These are phyloP conservation scores for Rhizopus delemar DNA, from an alignment of 371 early-diverging fungal genomes.

Conservation along the genomic window DNA sequence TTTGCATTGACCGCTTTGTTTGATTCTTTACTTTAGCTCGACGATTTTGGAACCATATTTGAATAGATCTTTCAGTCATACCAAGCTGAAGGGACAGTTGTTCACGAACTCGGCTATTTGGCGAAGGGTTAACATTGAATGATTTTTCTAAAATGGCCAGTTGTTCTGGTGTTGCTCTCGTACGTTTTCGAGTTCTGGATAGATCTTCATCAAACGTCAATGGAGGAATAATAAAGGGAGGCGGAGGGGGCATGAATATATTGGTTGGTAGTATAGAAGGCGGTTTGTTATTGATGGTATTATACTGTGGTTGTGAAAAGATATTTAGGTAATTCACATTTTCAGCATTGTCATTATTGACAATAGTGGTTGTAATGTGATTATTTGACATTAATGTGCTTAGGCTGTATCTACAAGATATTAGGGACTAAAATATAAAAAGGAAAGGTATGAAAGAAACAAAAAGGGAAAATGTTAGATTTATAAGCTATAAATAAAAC, in stretches of 20 bases:
- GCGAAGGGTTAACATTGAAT: constrained; percentile 72
- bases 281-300: not conserved
- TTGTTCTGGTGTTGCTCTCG: constrained; percentile 74
- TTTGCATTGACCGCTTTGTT: constrained; percentile 45
- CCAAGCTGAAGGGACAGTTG: constrained; percentile 82
- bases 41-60: constrained; percentile 99
- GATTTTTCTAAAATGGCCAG: constrained; percentile 72
- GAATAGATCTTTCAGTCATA: constrained; percentile 90
- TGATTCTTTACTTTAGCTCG: constrained; percentile 89
- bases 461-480: constrained; percentile 4
- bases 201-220: constrained; percentile 17
- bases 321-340: not conserved
- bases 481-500: constrained; percentile 10
- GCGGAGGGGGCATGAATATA: constrained; percentile 16
- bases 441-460: not conserved
- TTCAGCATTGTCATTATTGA: not conserved
- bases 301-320: not conserved
- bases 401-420: too few relatives aligned
- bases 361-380: not conserved
- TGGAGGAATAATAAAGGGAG: constrained; percentile 10
- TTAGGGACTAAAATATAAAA: not conserved
- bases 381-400: too few relatives aligned
- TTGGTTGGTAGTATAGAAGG: not conserved
- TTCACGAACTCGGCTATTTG: constrained; percentile 81
- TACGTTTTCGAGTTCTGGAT: constrained; percentile 59